Base-by-base conservation (phyloP, 352 stramenopile genomes). In the Phytopythium litorale region DNA sequence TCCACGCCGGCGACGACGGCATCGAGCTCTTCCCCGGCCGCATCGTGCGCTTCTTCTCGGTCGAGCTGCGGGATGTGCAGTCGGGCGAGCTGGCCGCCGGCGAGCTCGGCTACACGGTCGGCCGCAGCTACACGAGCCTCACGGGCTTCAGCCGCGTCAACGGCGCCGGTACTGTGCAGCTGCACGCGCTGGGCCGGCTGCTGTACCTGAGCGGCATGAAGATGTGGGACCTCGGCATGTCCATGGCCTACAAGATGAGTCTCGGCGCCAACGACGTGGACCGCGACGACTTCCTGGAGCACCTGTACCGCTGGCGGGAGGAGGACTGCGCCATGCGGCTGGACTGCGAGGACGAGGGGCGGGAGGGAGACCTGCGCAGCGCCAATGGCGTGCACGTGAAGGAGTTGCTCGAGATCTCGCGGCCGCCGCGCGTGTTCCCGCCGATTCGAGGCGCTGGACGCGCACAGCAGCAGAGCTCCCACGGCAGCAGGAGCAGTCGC, bases 71-170 rank as follows among this genome's bases (percentile, higher is more conserved):
- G 56, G 89, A 97, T 58, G 75, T 78, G 16, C 65, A 74, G 38
- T 94, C 87, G 23, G 80, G 89, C 40, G 66, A 70, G 11, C 67
- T 98, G 4, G 92, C 79, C 7, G 95, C 86, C 4, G 94, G 95
- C 21, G 95, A 98, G 62, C 76, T 98, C 15, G 93, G 92, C 8
- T 98, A 98, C 71, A 97, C 89, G 7, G 87, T 97, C 11, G 94
- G 93, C 42, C 88, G 79, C 50, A 87, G 97, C 58, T 98, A 98
- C 70, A 98, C 89, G 53, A 94, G 84, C 46, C 66, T 96, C 32
- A 94, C 88, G 52, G 88, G 88, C 37, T 96, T 96, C 59, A 87
- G 75, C 45, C 64, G 76, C 54, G 70, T 75, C 7, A 92, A 64
- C 52, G 87, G 87, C 57, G 82, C 86, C 1, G 87, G 87, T n/a